Evolutionary conservation across 2,329 filamentous ascomycete genomes (phyloP), one percentile per base, ranked within the genome.

Genomic region (Chalara sp.): DNA sequence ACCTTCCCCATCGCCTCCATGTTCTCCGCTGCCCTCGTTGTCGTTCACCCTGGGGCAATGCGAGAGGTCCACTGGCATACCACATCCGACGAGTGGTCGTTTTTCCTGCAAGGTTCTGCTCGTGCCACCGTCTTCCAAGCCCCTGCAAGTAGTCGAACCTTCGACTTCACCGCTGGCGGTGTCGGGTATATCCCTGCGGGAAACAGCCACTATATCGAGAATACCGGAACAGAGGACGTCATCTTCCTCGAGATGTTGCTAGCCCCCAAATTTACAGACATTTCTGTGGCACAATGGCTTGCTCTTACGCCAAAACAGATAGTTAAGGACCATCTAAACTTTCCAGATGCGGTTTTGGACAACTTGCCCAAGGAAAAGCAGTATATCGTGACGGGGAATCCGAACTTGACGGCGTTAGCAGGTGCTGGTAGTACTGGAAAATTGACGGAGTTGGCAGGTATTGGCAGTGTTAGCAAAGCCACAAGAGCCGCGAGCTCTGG

Each of bases 181-280:
- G 84, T 89, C 0, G 87, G 84, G 11, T 86, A 90, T 55, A 85
- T 91, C 5, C 87, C 87, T 0, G 75, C 75, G 61, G 88, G 87
- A 63, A 88, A 87, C 76, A 87, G 84, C 3, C 86, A 91, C 63
- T 91, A 89, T 63, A 85, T 92, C 49, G 86, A 92, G 74, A 90
- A 90, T 60, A 80, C 88, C 40, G 83, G 86, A n/a, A 80, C 87
- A 46, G 85, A 89, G 65, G 79, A 85, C 13, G 68, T 91, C 2
- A 82, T 88, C 63, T 86, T 90, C 66, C 70, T 91, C 8, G 87
- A 91, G 68, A 81, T 91, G 12, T 86, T 91, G 69, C 75, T 82
- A 46, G 78, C 84, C 12, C 7, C 6, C 13, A 7, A 42, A 6
- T 42, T 42, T 21, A 7, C 40, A 6, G 40, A 63, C 58, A 65